Evolutionary conservation across 192 early-diverging fungal genomes (phyloP).

Genomic region (Coemansia sp.): DNA sequence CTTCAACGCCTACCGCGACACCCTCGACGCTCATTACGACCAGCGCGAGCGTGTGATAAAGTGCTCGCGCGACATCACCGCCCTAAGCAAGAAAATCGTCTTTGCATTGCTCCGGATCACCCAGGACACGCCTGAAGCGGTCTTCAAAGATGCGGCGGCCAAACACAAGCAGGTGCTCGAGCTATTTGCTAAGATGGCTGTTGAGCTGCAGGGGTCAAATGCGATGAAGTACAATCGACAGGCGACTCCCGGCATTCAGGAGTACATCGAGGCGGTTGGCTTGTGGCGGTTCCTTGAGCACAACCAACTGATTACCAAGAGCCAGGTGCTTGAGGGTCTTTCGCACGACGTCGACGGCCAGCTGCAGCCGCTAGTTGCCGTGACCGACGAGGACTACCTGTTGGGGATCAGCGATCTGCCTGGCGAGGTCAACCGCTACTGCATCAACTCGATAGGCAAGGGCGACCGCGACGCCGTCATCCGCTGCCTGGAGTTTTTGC

Average conservation of each 20-base stretch:
- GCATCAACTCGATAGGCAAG: slow-evolving; percentile 55
- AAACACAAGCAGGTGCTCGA: slow-evolving; percentile 31
- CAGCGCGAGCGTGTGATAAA: slow-evolving; percentile 53
- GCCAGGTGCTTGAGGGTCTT: slow-evolving; percentile 29
- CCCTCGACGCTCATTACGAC: slow-evolving; percentile 48
- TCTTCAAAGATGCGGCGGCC: slow-evolving; percentile 36
- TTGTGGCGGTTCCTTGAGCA: slow-evolving; percentile 44
- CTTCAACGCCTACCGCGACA: slow-evolving; percentile 30
- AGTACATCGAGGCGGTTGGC: slow-evolving; percentile 51
- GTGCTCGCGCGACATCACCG: slow-evolving; percentile 52
- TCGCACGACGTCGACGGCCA: not conserved
- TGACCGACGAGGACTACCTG: slow-evolving; percentile 52
- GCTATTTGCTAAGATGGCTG: slow-evolving; percentile 23
- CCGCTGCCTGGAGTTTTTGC: slow-evolving; percentile 44
- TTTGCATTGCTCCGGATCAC: slow-evolving; percentile 49
- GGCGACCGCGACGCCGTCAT: slow-evolving; percentile 40
- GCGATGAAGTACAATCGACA: slow-evolving; percentile 38
- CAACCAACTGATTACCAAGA: slow-evolving; percentile 25
- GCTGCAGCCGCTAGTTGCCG: slow-evolving; percentile 6
- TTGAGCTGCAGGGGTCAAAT: slow-evolving; percentile 43
- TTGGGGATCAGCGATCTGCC: slow-evolving; percentile 57
- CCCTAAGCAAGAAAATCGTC: slow-evolving; percentile 52
- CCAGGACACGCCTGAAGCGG: slow-evolving; percentile 15
- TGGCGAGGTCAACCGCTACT: slow-evolving; percentile 58
- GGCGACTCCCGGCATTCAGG: slow-evolving; percentile 40